Evolutionary conservation across 371 early-diverging fungal species (phyloP).

Genomic region (Rhizopus sp.): DNA sequence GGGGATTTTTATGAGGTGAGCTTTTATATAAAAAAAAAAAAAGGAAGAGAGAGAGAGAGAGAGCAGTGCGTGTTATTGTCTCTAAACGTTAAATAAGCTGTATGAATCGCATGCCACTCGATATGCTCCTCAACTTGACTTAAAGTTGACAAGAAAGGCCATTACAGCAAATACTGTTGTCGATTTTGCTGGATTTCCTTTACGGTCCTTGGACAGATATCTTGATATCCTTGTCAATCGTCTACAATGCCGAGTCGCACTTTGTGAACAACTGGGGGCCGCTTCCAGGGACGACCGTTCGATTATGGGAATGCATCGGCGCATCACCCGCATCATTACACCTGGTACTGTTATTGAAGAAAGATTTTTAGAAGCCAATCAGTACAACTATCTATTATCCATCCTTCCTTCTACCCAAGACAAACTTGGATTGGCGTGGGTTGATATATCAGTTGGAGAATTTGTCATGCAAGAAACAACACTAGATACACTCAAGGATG

Average conservation of each 20-base stretch:
- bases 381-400: conserved; percentile 73
- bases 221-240: conserved; percentile 76
- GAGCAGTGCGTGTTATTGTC: neutral
- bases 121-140: conserved; percentile 67
- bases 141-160: conserved; percentile 63
- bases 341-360: conserved; percentile 88
- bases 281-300: conserved; percentile 42
- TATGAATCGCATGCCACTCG: conserved; percentile 78
- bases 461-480: conserved; percentile 68
- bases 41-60: neutral
- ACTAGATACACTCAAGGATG: conserved; percentile 54
- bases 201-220: conserved; percentile 68
- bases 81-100: conserved; percentile 35
- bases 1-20: conserved; percentile 92
- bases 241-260: conserved; percentile 74
- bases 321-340: conserved; percentile 81
- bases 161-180: conserved; percentile 46
- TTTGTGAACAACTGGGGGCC: conserved; percentile 81
- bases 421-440: conserved; percentile 81
- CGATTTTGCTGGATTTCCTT: conserved; percentile 83
- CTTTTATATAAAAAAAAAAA: neutral
- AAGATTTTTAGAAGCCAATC: conserved; percentile 57
- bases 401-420: conserved; percentile 32
- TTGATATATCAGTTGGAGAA: conserved; percentile 91
- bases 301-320: conserved; percentile 57